A percentile compares a stretch with the other conserved stretches of the same genome.
Evolutionary conservation across 805 yeast species (phyloP).

Genomic region (Lachancea kluyveri): DNA sequence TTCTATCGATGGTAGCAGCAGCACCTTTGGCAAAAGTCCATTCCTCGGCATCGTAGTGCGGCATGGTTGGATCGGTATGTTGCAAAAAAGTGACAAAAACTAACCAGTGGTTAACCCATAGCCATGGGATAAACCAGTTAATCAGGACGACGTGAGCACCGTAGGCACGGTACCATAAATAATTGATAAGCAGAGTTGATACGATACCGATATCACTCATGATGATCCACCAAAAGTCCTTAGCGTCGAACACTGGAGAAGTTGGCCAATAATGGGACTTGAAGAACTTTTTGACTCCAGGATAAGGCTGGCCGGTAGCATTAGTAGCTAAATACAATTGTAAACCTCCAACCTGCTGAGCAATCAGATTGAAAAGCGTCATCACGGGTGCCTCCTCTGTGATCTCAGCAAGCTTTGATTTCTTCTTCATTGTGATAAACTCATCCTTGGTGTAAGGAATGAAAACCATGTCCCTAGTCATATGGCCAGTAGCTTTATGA

Average conservation of each 20-base stretch:
- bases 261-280: constrained; percentile 66
- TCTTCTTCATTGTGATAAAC: constrained; percentile 34
- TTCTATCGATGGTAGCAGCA: constrained; percentile 81
- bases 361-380: constrained; percentile 47
- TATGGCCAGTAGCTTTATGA: constrained; percentile 84
- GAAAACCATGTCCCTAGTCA: constrained; percentile 78
- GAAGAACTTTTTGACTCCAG: constrained; percentile 40
- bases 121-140: constrained; percentile 70
- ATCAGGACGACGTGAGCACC: constrained; percentile 59
- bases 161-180: constrained; percentile 52
- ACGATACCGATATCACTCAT: constrained; percentile 69
- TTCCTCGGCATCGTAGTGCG: constrained; percentile 67
- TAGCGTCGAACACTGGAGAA: constrained; percentile 67
- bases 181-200: constrained; percentile 43
- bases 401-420: constrained; percentile 43
- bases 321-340: constrained; percentile 55
- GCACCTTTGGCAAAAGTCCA: constrained; percentile 91
- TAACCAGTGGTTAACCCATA: constrained; percentile 84
- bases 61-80: constrained; percentile 73
- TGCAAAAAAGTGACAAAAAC: constrained; percentile 81
- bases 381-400: constrained; percentile 70
- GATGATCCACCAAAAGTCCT: constrained; percentile 65
- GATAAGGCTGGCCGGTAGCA: constrained; percentile 69
- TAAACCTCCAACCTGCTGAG: constrained; percentile 80
- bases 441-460: constrained; percentile 64